Percentiles rank a stretch among this genome's conserved stretches.
Evolutionary conservation across 495 filamentous ascomycete genomes (phyloP).

Genomic region (Aspergillus saccharolyticus): DNA sequence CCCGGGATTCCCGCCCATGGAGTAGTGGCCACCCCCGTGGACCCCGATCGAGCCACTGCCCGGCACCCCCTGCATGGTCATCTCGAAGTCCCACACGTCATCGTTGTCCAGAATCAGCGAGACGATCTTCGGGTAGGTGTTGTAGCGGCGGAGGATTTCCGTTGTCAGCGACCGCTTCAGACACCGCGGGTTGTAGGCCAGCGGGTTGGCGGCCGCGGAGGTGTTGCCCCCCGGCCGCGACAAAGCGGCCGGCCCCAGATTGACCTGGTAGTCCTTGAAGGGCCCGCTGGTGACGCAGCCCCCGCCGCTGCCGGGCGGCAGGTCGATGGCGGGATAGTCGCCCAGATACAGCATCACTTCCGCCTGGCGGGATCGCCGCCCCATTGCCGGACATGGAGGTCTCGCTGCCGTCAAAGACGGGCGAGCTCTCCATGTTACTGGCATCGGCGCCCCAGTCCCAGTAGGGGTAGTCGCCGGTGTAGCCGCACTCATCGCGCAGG

Average conservation of each 20-base stretch:
- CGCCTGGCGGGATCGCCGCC: conserved; percentile 24
- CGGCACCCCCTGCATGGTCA: conserved; percentile 48
- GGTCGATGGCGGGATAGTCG: conserved; percentile 19
- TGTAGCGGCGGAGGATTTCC: conserved; percentile 38
- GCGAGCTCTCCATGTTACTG: conserved; percentile 47
- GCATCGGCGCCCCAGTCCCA: conserved; percentile 61
- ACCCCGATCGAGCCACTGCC: conserved; percentile 46
- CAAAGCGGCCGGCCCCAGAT: conserved; percentile 48
- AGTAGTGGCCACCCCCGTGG: conserved; percentile 60
- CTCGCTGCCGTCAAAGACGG: conserved; percentile 59
- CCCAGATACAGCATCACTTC: conserved; percentile 10
- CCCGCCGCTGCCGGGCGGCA: conserved; percentile 53
- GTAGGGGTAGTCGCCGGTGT: conserved; percentile 47
- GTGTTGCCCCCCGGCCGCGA: conserved; percentile 24
- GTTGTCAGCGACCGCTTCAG: conserved; percentile 48
- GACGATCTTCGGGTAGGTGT: conserved; percentile 46
- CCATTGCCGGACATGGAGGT: conserved; percentile 62
- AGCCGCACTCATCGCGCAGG: conserved; percentile 66
- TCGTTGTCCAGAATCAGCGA: conserved; percentile 40
- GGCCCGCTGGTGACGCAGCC: conserved; percentile 61
- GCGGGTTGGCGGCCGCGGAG: conserved; percentile 17
- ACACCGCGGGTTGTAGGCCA: conserved; percentile 58
- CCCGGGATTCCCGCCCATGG: conserved; percentile 57
- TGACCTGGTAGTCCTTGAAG: conserved; percentile 42
- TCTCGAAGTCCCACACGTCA: conserved; percentile 49